Conservation (phyloP, 306 rosid species). For the Herpetospermum pedunculosum region DNA sequence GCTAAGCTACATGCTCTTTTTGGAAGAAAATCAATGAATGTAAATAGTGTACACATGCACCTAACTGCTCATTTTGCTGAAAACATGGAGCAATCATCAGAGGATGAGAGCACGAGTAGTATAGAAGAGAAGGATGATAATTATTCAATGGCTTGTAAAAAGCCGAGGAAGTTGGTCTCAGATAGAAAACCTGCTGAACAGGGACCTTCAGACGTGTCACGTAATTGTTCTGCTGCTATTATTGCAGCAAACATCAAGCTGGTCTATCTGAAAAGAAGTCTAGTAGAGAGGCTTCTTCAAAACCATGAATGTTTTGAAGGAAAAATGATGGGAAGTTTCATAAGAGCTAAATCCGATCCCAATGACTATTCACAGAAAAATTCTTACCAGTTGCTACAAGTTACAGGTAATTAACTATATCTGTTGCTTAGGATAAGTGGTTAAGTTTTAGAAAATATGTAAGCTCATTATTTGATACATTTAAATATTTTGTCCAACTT, state of each 20-base stretch:
- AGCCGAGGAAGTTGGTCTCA: slow-evolving; percentile 19
- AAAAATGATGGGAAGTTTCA: slow-evolving; percentile 60
- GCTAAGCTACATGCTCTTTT: slow-evolving; percentile 31
- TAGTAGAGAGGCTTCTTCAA: slow-evolving; percentile 48
- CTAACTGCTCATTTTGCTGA: slow-evolving; percentile 50
- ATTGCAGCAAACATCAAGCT: slow-evolving; percentile 46
- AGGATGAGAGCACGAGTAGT: slow-evolving; percentile 20
- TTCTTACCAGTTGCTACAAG: slow-evolving; percentile 49
- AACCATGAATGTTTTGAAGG: slow-evolving; percentile 33
- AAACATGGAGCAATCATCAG: slow-evolving; percentile 35
- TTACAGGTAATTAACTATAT: slow-evolving; percentile 37
- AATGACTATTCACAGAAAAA: slow-evolving; percentile 56
- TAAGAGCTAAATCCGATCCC: slow-evolving; percentile 54
- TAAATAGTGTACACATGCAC: slow-evolving; percentile 35
- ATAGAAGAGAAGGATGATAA: slow-evolving; percentile 28
- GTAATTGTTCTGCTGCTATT: slow-evolving; percentile 43
- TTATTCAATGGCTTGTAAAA: slow-evolving; percentile 11
- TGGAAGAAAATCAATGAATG: slow-evolving; percentile 37
- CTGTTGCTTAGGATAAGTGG: background rate
- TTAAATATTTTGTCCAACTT: background rate
- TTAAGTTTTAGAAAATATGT: background rate
- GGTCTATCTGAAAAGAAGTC: slow-evolving; percentile 57
- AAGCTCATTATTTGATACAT: background rate
- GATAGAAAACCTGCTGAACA: slow-evolving; percentile 14
- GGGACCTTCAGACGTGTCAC: slow-evolving; percentile 16